Conservation (phyloP, 768 basidiomycete species). For the Galerina sulciceps region DNA sequence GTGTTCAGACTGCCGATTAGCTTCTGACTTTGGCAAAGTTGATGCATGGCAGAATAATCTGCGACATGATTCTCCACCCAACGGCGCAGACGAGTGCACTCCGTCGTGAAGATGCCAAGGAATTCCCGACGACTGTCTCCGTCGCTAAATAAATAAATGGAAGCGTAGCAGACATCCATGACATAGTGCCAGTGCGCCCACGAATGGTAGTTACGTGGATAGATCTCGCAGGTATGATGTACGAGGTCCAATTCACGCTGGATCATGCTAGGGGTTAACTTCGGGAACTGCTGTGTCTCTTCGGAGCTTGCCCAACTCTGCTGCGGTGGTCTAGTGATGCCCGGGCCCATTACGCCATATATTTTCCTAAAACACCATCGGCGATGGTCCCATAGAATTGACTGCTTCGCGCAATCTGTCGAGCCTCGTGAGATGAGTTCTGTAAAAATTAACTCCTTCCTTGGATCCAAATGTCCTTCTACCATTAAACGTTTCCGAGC, state of each 20-base stretch:
- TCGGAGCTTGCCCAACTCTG: slow-evolving; percentile 28
- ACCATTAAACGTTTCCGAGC: slow-evolving; percentile 56
- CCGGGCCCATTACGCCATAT: slow-evolving; percentile 23
- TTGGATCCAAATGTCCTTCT: slow-evolving; percentile 35
- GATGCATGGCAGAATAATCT: slow-evolving; percentile 69
- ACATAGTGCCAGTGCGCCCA: slow-evolving; percentile 68
- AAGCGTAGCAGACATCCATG: slow-evolving; percentile 36
- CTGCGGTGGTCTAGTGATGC: not conserved
- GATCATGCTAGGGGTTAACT: slow-evolving; percentile 40
- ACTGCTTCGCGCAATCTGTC: slow-evolving; percentile 64
- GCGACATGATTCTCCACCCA: slow-evolving; percentile 73
- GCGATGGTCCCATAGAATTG: slow-evolving; percentile 72
- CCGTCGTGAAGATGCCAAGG: slow-evolving; percentile 39
- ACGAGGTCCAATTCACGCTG: slow-evolving; percentile 53
- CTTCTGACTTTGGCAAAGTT: slow-evolving; percentile 45
- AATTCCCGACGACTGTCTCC: slow-evolving; percentile 22
- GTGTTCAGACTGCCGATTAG: slow-evolving; percentile 25
- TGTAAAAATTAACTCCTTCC: slow-evolving; percentile 52
- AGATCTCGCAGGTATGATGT: slow-evolving; percentile 56
- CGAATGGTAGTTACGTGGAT: slow-evolving; percentile 77
- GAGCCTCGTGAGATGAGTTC: slow-evolving; percentile 52
- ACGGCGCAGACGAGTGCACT: slow-evolving; percentile 36
- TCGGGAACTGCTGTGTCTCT: slow-evolving; percentile 31
- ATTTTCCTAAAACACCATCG: slow-evolving; percentile 59
- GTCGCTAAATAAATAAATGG: slow-evolving; percentile 21